These are phyloP conservation scores for Trypanosomatidae sp. DNA, from an alignment of 208 protist genomes.

Conservation along the genomic window DNA sequence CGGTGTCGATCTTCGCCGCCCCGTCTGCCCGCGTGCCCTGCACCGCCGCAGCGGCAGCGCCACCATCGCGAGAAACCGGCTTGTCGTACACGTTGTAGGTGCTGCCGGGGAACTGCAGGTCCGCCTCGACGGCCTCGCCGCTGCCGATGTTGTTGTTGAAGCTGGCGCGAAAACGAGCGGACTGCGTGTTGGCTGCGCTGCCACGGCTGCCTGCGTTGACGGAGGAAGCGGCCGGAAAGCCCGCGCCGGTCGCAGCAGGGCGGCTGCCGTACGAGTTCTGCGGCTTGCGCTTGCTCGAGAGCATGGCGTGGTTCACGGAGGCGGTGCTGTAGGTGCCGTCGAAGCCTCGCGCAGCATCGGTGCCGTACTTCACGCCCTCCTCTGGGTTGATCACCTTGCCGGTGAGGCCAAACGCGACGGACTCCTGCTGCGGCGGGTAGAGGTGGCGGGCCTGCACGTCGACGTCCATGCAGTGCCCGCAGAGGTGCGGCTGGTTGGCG, in stretches of 20 bases:
- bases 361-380: slow-evolving; percentile 53
- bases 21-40: slow-evolving; percentile 8
- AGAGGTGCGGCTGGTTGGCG: slow-evolving; percentile 58
- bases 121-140: slow-evolving; percentile 43
- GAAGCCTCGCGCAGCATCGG: slow-evolving; percentile 21
- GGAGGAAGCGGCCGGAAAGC: slow-evolving; percentile 50
- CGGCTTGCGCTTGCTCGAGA: slow-evolving; percentile 28
- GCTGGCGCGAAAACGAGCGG: slow-evolving; percentile 27
- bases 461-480: slow-evolving; percentile 69
- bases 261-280: slow-evolving; percentile 58
- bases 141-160: slow-evolving; percentile 68
- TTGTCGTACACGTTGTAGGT: slow-evolving; percentile 79
- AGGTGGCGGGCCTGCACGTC: slow-evolving; percentile 69
- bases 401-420: slow-evolving; percentile 46
- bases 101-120: slow-evolving; percentile 75
- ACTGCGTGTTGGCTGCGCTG: slow-evolving; percentile 7
- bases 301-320: slow-evolving; percentile 19
- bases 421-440: slow-evolving; percentile 33
- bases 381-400: slow-evolving; percentile 64
- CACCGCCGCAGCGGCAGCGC: not conserved
- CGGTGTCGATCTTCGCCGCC: slow-evolving; percentile 17
- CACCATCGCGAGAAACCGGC: not conserved
- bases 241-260: slow-evolving; percentile 75
- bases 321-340: slow-evolving; percentile 45
- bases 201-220: slow-evolving; percentile 6